phyloP scores from a whole-genome alignment of 148 eudicot species.

The Beta vulgaris region DNA sequence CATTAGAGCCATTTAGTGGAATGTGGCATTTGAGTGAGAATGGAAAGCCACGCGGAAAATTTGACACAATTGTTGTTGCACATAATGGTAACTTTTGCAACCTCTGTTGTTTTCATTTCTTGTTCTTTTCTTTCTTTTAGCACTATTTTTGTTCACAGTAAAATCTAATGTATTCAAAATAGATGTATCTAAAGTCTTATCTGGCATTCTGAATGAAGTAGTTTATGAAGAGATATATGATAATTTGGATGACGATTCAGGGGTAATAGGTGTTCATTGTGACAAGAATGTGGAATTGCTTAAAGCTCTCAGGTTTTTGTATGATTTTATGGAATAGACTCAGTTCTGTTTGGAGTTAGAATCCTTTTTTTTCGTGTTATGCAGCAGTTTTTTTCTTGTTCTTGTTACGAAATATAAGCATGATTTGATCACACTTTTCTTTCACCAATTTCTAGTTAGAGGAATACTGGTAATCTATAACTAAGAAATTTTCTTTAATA shows the following conservation, averaged over 20 bases:
- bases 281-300: not conserved
- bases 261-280: not conserved
- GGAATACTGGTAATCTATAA: no score
- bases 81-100: slow-evolving; percentile 65
- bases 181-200: not conserved
- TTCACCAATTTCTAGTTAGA: not conserved
- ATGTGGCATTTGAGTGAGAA: slow-evolving; percentile 96
- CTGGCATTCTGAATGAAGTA: not conserved
- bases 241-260: not conserved
- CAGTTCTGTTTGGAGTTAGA: not conserved
- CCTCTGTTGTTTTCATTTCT: not conserved
- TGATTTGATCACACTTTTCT: not conserved
- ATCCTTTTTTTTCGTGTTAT: not conserved
- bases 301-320: not conserved
- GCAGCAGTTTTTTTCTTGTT: not conserved
- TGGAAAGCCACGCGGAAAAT: slow-evolving; percentile 74
- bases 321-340: not conserved
- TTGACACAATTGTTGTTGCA: slow-evolving; percentile 86
- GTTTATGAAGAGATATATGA: not conserved
- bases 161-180: not conserved
- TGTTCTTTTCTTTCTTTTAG: not conserved
- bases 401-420: not conserved
- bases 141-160: not conserved
- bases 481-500: no score
- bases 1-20: slow-evolving; percentile 83